phyloP scores from a whole-genome alignment of 257 asterid species.

The Oldenlandia corymbosa region DNA sequence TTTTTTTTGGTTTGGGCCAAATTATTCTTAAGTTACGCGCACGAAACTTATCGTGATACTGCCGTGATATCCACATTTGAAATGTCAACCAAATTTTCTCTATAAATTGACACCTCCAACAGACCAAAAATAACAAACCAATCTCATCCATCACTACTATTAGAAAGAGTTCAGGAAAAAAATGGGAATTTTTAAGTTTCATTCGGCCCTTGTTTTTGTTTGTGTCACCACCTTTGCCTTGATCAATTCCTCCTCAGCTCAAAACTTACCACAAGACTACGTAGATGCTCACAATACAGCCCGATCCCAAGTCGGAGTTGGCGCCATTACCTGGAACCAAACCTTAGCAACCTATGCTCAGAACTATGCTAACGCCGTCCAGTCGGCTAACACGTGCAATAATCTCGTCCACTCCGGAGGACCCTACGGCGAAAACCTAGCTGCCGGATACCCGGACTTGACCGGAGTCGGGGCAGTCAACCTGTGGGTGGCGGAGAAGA shows the following conservation, averaged over 20 bases:
- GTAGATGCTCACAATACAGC: conserved; percentile 32
- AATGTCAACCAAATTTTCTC: background rate
- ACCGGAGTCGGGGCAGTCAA: conserved; percentile 28
- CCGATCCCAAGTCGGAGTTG: conserved; percentile 26
- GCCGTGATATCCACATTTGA: background rate
- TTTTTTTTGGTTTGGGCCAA: too few species aligned
- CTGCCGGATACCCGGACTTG: conserved; percentile 25
- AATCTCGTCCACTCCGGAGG: conserved; percentile 31
- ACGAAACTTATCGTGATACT: too few species aligned
- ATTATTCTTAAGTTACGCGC: too few species aligned
- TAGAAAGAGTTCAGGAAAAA: background rate
- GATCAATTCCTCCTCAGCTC: conserved; percentile 18
- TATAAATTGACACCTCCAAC: conserved; percentile 5
- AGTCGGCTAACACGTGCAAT: conserved; percentile 30
- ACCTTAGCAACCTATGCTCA: conserved; percentile 35
- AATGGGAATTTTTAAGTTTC: conserved; percentile 4
- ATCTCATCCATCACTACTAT: too few species aligned
- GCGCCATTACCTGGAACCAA: conserved; percentile 39
- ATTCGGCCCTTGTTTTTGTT: background rate
- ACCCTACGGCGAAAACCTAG: conserved; percentile 42
- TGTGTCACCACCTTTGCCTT: background rate
- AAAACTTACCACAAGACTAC: conserved; percentile 23
- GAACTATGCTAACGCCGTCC: conserved; percentile 28
- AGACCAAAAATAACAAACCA: too few species aligned
- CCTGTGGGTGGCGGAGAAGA: conserved; percentile 37